A percentile compares a stretch with the other conserved stretches of the same genome.
phyloP scores from a whole-genome alignment of 1,284 basidiomycete species.

The Naganishia sp. region DNA sequence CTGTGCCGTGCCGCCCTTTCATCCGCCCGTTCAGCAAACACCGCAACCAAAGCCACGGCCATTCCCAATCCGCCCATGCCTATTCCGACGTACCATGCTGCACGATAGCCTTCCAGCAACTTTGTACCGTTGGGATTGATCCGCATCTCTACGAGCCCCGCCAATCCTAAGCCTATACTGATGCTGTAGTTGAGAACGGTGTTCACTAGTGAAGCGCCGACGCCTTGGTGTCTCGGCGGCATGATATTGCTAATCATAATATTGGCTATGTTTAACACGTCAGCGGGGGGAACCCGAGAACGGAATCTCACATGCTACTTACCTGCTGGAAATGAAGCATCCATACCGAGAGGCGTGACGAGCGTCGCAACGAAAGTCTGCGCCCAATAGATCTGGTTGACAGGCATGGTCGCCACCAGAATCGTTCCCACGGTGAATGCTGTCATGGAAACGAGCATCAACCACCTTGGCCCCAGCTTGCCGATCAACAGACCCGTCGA shows the following conservation, averaged over 20 bases:
- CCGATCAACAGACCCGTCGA: slow-evolving; percentile 38
- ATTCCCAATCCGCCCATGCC: slow-evolving; percentile 26
- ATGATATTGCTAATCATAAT: slow-evolving; percentile 30
- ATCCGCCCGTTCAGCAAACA: slow-evolving; percentile 2
- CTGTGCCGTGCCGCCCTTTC: not conserved
- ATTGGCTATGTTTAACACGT: slow-evolving; percentile 2
- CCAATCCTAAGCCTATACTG: slow-evolving; percentile 31
- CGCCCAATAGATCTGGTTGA: slow-evolving; percentile 38
- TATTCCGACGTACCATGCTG: slow-evolving; percentile 31
- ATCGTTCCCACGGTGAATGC: slow-evolving; percentile 40
- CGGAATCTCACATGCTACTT: not conserved
- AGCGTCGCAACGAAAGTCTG: slow-evolving; percentile 34
- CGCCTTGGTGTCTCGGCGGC: slow-evolving; percentile 31
- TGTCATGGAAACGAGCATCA: slow-evolving; percentile 41
- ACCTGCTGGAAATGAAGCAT: slow-evolving; percentile 25
- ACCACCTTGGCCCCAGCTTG: slow-evolving; percentile 36
- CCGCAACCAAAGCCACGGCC: slow-evolving; percentile 6
- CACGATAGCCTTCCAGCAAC: slow-evolving; percentile 31
- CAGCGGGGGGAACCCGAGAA: not conserved
- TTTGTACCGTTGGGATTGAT: slow-evolving; percentile 27
- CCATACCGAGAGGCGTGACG: slow-evolving; percentile 31
- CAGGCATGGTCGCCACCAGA: slow-evolving; percentile 35
- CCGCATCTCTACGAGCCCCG: slow-evolving; percentile 27
- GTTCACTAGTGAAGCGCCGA: slow-evolving; percentile 31
- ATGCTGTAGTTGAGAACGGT: slow-evolving; percentile 33